Evolutionary conservation across 768 basidiomycete genomes (phyloP).

Genomic region (Termitomyces sp.): DNA sequence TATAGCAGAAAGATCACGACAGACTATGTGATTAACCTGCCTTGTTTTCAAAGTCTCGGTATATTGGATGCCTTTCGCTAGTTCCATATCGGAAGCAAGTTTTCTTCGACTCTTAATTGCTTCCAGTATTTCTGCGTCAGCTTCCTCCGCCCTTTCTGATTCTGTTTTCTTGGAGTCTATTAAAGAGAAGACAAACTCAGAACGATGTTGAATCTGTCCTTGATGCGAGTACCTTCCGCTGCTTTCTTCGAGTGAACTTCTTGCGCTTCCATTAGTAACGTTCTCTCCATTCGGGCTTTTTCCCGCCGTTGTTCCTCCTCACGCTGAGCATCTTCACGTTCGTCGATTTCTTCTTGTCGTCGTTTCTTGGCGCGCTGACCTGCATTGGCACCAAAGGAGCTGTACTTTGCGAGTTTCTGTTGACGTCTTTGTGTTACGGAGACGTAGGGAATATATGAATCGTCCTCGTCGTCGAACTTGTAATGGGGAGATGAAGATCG

Average conservation of each 20-base stretch:
- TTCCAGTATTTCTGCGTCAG: conserved; percentile 84
- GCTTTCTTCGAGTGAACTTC: conserved; percentile 87
- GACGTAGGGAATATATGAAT: conserved; percentile 79
- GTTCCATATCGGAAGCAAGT: conserved; percentile 86
- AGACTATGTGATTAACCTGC: conserved; percentile 33
- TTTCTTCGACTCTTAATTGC: conserved; percentile 90
- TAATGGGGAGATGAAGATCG: conserved; percentile 58
- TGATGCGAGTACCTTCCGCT: conserved; percentile 53
- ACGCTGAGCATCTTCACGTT: conserved; percentile 67
- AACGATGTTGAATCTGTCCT: not conserved
- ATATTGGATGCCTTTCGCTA: conserved; percentile 91
- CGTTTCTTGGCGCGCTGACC: conserved; percentile 42
- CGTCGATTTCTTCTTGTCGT: conserved; percentile 59
- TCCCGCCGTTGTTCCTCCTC: conserved; percentile 77
- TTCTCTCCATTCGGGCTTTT: conserved; percentile 76
- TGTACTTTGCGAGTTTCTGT: conserved; percentile 72
- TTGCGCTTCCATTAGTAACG: conserved; percentile 88
- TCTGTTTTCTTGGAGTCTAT: conserved; percentile 83
- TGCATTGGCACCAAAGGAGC: conserved; percentile 51
- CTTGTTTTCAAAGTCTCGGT: conserved; percentile 80
- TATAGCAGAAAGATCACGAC: not conserved
- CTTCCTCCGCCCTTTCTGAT: conserved; percentile 81
- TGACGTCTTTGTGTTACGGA: conserved; percentile 82
- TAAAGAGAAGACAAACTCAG: not conserved
- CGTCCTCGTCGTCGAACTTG: conserved; percentile 58